Conservation (phyloP, 1,139 yeast species). For the Sugiyamaella xylanicola region DNA sequence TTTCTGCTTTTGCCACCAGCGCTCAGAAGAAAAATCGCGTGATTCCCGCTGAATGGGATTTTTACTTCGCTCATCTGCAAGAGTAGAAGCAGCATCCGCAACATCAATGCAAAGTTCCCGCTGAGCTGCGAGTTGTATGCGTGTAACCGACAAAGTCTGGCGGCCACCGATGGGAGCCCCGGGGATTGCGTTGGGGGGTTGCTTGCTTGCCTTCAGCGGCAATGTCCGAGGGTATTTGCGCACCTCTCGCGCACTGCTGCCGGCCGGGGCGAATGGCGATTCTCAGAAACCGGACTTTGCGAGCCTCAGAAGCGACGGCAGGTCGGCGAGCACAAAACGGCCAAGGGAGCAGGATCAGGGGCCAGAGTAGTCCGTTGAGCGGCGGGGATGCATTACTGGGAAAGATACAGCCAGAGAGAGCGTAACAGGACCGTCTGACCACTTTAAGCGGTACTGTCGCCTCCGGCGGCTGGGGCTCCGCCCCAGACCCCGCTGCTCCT, state of each 20-base stretch:
- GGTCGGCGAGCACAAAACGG: too few relatives aligned
- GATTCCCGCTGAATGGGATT: background rate
- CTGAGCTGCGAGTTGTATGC: slow-evolving; percentile 1
- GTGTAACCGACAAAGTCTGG: background rate
- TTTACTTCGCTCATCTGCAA: background rate
- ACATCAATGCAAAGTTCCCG: background rate
- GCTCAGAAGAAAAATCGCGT: background rate
- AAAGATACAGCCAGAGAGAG: background rate
- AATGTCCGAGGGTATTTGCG: too few relatives aligned
- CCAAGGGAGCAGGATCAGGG: too few relatives aligned
- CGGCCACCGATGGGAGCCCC: too few relatives aligned
- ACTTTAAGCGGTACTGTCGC: background rate
- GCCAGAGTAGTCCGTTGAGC: too few relatives aligned
- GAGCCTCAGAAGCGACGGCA: too few relatives aligned
- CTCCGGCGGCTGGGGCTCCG: background rate
- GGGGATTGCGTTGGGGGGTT: too few relatives aligned
- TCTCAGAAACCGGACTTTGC: too few relatives aligned
- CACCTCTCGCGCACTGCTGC: too few relatives aligned
- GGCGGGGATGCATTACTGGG: background rate
- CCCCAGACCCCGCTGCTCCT: background rate
- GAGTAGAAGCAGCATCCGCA: background rate
- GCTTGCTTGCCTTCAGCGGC: too few relatives aligned
- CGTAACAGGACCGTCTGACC: too few relatives aligned
- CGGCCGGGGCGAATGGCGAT: too few relatives aligned
- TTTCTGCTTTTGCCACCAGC: background rate